Conservation (phyloP, 176 grass and related monocot genomes). For the Triticum monococcum region DNA sequence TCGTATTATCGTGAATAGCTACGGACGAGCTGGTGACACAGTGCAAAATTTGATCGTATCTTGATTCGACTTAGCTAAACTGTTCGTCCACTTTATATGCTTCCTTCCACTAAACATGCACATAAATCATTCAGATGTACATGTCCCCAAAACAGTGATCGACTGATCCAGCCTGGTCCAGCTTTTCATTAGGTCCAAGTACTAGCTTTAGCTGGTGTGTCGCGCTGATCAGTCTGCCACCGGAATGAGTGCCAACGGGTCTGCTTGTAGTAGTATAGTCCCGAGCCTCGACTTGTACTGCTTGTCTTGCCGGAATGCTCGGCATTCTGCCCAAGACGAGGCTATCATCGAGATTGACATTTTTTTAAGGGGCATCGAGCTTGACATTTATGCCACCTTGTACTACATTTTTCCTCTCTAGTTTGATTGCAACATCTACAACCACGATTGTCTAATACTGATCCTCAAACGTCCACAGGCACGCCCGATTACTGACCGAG, state of each 20-base stretch:
- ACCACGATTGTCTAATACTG: too few species aligned
- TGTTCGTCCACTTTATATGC: background rate
- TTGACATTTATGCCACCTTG: constrained; percentile 6
- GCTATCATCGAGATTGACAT: background rate
- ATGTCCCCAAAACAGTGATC: background rate
- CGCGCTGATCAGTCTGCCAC: background rate
- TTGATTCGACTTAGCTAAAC: background rate
- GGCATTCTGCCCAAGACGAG: constrained; percentile 11
- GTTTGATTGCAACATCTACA: background rate
- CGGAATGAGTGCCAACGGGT: background rate
- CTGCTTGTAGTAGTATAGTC: background rate
- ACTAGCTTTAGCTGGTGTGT: background rate
- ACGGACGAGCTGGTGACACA: background rate
- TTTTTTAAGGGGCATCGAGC: background rate
- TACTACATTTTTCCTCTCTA: background rate
- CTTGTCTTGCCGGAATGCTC: constrained; percentile 38
- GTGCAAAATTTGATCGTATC: background rate
- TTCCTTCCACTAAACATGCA: background rate
- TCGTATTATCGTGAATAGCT: too few species aligned
- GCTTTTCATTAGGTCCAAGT: background rate
- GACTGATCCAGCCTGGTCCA: background rate
- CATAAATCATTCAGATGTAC: background rate
- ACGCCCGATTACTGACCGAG: too few species aligned
- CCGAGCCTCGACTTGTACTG: constrained; percentile 10
- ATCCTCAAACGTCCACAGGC: too few species aligned